Percentiles rank a stretch among this genome's conserved stretches.
Conservation (phyloP, 495 filamentous ascomycete species). For the Chaetomium fimeti region DNA sequence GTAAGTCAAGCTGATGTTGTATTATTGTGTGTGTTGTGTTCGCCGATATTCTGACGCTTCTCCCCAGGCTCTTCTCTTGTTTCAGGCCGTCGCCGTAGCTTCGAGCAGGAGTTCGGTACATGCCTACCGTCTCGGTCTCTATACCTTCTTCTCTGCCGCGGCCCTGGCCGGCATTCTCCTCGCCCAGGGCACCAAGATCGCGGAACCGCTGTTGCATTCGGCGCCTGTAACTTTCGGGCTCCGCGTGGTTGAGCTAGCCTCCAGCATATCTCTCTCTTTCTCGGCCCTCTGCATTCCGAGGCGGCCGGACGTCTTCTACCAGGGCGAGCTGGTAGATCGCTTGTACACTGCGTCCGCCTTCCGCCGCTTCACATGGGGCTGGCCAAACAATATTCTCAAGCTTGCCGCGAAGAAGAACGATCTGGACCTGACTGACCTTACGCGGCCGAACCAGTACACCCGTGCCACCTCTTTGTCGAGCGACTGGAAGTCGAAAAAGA, state of each 20-base stretch:
- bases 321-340: constrained; percentile 61
- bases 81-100: constrained; percentile 48
- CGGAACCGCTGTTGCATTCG: constrained; percentile 33
- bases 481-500: constrained; percentile 52
- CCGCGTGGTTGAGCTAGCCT: constrained; percentile 40
- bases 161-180: constrained; percentile 41
- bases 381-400: constrained; percentile 56
- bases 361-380: constrained; percentile 62
- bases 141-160: constrained; percentile 44
- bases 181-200: constrained; percentile 40
- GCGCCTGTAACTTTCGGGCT: constrained; percentile 33
- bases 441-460: constrained; percentile 50
- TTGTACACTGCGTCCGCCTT: constrained; percentile 60
- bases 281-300: constrained; percentile 57
- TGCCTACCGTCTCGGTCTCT: constrained; percentile 50
- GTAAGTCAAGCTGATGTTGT: constrained; percentile 35
- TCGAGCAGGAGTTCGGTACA: constrained; percentile 46
- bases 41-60: neutral
- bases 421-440: constrained; percentile 60
- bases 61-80: constrained; percentile 42
- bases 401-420: constrained; percentile 54
- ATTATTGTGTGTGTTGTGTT: too few relatives aligned
- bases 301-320: constrained; percentile 62
- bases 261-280: constrained; percentile 38
- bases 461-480: constrained; percentile 49